Evolutionary conservation across 2,329 filamentous ascomycete species (phyloP).

Genomic region (Pleurostoma richardsiae): DNA sequence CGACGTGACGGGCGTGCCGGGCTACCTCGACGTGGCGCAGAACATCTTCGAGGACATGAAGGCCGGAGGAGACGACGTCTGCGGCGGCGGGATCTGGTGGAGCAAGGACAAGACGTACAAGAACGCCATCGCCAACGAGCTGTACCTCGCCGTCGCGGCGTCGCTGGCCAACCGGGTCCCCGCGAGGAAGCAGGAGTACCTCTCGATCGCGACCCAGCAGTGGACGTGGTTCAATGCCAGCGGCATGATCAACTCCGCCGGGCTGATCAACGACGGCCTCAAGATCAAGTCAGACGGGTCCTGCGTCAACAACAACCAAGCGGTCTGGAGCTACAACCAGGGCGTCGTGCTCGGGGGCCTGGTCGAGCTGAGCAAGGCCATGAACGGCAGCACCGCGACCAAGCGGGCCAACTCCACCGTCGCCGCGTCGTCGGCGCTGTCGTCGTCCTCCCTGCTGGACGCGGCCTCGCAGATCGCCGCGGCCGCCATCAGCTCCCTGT

Average conservation of each 20-base stretch:
- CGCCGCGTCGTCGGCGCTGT: slow-evolving; percentile 1
- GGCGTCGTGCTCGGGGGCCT: slow-evolving; percentile 49
- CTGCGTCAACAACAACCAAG: slow-evolving; percentile 42
- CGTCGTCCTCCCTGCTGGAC: slow-evolving; percentile 32
- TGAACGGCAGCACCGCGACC: slow-evolving; percentile 3
- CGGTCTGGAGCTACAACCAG: slow-evolving; percentile 51
- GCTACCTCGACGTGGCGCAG: slow-evolving; percentile 46
- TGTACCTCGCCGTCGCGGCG: slow-evolving; percentile 46
- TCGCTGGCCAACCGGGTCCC: slow-evolving; percentile 43
- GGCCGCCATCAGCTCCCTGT: slow-evolving; percentile 41
- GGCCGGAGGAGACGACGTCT: slow-evolving; percentile 33
- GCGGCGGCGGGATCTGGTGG: slow-evolving; percentile 54
- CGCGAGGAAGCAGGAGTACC: slow-evolving; percentile 30
- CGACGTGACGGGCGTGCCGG: slow-evolving; percentile 39
- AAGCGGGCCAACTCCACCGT: too few species aligned
- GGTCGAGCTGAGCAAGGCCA: slow-evolving; percentile 42
- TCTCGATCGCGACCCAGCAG: slow-evolving; percentile 37
- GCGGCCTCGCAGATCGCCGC: slow-evolving; percentile 43
- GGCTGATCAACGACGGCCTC: slow-evolving; percentile 50
- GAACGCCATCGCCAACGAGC: slow-evolving; percentile 52
- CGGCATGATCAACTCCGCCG: slow-evolving; percentile 44
- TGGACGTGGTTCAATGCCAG: slow-evolving; percentile 48
- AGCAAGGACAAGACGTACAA: slow-evolving; percentile 45
- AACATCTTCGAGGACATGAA: slow-evolving; percentile 52
- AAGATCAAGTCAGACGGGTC: slow-evolving; percentile 28